Evolutionary conservation across 148 eudicot genomes (phyloP).

Genomic region (Vaccinium myrtillus): DNA sequence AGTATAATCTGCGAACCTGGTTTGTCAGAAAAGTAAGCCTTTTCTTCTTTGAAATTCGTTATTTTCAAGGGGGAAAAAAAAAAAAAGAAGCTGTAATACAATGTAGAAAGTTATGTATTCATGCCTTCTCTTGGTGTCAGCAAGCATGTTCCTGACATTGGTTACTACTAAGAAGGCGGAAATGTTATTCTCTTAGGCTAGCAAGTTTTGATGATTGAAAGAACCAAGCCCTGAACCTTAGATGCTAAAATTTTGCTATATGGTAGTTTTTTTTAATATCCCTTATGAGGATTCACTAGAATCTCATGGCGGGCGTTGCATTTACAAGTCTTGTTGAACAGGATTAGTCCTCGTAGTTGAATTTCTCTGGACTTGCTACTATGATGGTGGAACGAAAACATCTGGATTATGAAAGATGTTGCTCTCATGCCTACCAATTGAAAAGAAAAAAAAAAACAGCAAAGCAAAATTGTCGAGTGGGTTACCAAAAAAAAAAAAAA

Average conservation of each 20-base stretch:
- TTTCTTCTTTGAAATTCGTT: background rate
- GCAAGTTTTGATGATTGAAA: background rate
- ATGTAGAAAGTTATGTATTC: background rate
- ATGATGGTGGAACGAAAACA: background rate
- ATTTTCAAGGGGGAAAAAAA: background rate
- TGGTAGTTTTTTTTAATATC: background rate
- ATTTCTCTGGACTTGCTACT: background rate
- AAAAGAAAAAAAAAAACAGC: background rate
- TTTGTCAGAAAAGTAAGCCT: background rate
- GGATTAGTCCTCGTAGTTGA: background rate
- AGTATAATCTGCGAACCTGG: background rate
- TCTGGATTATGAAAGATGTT: conserved; percentile 4
- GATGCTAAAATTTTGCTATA: background rate
- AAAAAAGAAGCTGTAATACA: no score
- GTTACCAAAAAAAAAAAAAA: background rate
- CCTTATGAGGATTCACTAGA: background rate
- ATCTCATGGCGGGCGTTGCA: background rate
- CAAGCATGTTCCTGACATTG: background rate
- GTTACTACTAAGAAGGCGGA: background rate
- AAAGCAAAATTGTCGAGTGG: background rate
- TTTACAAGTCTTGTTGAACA: background rate
- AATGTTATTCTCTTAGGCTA: background rate
- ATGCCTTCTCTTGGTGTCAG: background rate
- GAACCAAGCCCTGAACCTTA: background rate
- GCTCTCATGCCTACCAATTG: background rate